Evolutionary conservation across 495 filamentous ascomycete genomes (phyloP), one percentile per base, ranked within the genome.

Genomic region (Talaromyces thailandensis): DNA sequence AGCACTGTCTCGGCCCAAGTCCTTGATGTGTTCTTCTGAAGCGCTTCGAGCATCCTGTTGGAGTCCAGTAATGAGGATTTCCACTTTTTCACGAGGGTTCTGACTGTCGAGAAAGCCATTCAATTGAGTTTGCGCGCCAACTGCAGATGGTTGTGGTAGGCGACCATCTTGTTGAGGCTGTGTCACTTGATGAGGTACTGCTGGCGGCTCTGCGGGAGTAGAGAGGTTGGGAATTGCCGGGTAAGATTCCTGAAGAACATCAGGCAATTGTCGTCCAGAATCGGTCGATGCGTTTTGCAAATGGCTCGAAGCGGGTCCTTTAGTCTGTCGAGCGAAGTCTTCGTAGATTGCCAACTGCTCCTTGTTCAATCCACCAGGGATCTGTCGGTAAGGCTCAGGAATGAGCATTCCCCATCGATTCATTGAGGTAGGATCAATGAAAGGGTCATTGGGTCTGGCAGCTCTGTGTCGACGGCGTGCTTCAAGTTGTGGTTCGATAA

Each of bases 331-430:
- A 5, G 89, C 91, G 73, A 99, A 99, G 51, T 96, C 92, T 64
- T 96, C 91, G 66, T 98, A 99, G 50, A 99, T 93, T 14, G 88
- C 89, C 78, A 97, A 84, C 70, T 99, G 94, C 66, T 96, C 90
- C 55, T 87, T 81, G 66, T 96, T 98, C 31, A 99, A 78, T 6
- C 95, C 94, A 43, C 82, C 84, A 14, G 86, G 84, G 51, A 84
- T 83, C 67, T 94, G 83, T 63, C 92, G 89, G 77, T 88, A 98
- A 6, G 93, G 93, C 65, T 92, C 87, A 0, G 93, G 91, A 63
- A 99, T 96, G 29, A 88, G 90, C 67, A 88, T 83, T 11, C 92
- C 87, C 89, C 92, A 96, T 31, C 88, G 86, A 68, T 86, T 95
- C 70, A 94, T 82, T 18, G 43, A 35, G 25, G 79, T 81, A 21